Base-by-base conservation (phyloP, 371 early-diverging fungal genomes). In the Lichtheimia corymbifera region DNA sequence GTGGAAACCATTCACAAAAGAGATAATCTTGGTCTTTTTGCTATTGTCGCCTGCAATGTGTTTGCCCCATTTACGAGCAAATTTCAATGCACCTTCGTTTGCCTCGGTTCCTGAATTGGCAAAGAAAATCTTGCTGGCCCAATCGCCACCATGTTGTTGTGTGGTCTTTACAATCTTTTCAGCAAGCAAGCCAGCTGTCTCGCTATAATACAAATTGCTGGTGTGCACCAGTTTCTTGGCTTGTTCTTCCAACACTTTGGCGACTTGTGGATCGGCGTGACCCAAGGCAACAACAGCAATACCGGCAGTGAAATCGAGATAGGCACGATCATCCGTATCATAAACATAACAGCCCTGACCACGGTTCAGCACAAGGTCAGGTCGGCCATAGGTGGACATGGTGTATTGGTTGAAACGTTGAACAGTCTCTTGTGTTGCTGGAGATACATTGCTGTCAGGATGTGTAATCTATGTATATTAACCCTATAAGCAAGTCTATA, bases 51-150 rank as follows among this genome's bases (percentile, higher is more conserved):
- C 50, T 3, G 79, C 68, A 4, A 80, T 63, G 27, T 79, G 70
- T 59, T 93, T 92, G 43, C 90, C 94, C 76, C 87, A 90, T 70
- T 95, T 96, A 64, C 95, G 87, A 20, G 94, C 96, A 80, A 97
- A 97, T 73, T 97, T 97, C 53, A 97, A 69, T 0, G 97, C 95
- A 61, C 77, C 82, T 72, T 97, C 95, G 69, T 93, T 95, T 25
- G 96, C 95, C 68, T 93, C 97, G 2, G 93, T 95, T 45, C 97
- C 96, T 27, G 92, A 91, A 79, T 96, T 96, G 55, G 92, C 80
- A 61, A 96, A 89, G 65, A 97, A 95, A 50, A 93, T 87, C 68
- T 87, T 86, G 42, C 69, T 62, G 18, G 84, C 84, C 71, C 73
- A 73, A 1, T 61, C n/a, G 2, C 68, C 73, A 50, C 76, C 76